Evolutionary conservation across 495 filamentous ascomycete genomes (phyloP).

Genomic region (Chaetomidium leptoderma): DNA sequence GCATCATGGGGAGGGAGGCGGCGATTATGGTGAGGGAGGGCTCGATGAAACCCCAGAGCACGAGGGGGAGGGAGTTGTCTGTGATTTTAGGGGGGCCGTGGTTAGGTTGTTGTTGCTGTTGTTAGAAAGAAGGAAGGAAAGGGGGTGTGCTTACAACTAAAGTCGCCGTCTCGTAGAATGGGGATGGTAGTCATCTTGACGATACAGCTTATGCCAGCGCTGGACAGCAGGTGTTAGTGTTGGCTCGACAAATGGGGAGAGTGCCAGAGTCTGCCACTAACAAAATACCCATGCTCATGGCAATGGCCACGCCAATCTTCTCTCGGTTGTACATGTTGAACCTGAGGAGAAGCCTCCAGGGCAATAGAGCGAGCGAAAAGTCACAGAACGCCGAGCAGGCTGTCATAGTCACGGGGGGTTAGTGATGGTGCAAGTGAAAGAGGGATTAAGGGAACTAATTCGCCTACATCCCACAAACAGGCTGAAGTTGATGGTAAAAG

Average conservation of each 20-base stretch:
- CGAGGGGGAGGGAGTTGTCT: constrained; percentile 24
- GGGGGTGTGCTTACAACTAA: constrained; percentile 25
- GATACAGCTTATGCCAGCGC: constrained; percentile 27
- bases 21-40: constrained; percentile 31
- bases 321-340: constrained; percentile 30
- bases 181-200: constrained; percentile 25
- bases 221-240: constrained; percentile 7
- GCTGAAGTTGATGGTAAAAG: constrained; percentile 10
- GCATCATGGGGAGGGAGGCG: constrained; percentile 31
- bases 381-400: constrained; percentile 29
- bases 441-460: constrained; percentile 9
- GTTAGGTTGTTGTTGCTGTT: neutral
- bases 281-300: constrained; percentile 34
- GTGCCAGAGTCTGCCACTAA: constrained; percentile 8
- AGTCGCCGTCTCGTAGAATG: constrained; percentile 21
- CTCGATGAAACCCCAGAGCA: constrained; percentile 31
- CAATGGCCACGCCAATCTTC: constrained; percentile 29
- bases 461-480: constrained; percentile 19
- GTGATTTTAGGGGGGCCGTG: neutral
- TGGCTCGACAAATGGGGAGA: neutral
- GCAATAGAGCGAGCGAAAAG: constrained; percentile 24
- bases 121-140: neutral
- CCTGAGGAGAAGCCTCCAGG: constrained; percentile 27
- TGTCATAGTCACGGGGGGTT: neutral
- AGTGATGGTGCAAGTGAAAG: neutral